Evolutionary conservation across 108 stramenopile genomes (phyloP).

Genomic region (Pelagomonas calceolata): DNA sequence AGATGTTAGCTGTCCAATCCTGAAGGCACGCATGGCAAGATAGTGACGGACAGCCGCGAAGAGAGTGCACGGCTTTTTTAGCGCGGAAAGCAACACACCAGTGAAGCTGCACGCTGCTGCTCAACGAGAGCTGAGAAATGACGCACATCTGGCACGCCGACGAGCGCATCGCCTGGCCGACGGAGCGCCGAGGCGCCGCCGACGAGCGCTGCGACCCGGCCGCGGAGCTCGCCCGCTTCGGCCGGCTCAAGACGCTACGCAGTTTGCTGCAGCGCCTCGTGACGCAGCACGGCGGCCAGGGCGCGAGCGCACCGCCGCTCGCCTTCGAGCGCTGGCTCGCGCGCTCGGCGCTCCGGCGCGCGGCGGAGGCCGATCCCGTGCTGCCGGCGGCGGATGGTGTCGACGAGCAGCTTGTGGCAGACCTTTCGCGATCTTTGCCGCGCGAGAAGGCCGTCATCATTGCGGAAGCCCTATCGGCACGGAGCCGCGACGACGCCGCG

Average conservation of each 20-base stretch:
- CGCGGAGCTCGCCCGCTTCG: neutral
- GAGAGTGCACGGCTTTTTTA: no score
- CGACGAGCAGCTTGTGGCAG: slow-evolving; percentile 6
- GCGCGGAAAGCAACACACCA: no score
- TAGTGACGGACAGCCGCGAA: no score
- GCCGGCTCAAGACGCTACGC: neutral
- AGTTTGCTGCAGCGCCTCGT: neutral
- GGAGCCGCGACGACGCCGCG: slow-evolving; percentile 4
- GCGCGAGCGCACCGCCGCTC: slow-evolving; percentile 14
- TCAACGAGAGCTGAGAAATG: no score
- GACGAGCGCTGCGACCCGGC: no score
- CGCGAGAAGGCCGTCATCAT: neutral
- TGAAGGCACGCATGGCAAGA: no score
- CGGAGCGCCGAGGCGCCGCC: no score
- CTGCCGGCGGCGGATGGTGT: slow-evolving; percentile 14
- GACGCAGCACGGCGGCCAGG: neutral
- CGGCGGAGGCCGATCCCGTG: slow-evolving; percentile 10
- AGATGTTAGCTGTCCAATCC: no score
- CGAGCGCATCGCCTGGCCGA: no score
- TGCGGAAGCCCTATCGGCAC: slow-evolving; percentile 2
- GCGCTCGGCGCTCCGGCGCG: slow-evolving; percentile 11
- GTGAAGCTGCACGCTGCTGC: no score
- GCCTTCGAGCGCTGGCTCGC: slow-evolving; percentile 31
- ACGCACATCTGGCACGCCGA: no score
- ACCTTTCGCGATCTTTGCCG: slow-evolving; percentile 7